Conservation (phyloP, 805 yeast species). For the Candida odintsovae region DNA sequence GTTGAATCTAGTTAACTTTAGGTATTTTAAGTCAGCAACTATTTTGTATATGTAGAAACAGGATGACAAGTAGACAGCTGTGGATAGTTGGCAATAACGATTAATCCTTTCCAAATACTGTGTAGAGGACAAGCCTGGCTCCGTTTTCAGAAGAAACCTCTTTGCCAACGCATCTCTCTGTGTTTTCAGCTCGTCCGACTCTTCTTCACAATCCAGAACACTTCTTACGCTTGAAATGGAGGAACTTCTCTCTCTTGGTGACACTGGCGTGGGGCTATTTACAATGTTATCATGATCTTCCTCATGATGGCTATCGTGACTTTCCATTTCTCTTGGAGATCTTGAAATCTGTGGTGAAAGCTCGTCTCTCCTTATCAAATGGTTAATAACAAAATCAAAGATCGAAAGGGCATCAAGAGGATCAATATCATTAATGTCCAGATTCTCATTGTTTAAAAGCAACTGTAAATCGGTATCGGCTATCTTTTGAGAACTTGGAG, state of each 20-base stretch:
- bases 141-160: slow-evolving; percentile 18
- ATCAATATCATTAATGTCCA: slow-evolving; percentile 3
- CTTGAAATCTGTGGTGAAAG: not conserved
- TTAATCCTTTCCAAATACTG: slow-evolving; percentile 25
- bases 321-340: not conserved
- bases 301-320: not conserved
- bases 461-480: slow-evolving; percentile 9
- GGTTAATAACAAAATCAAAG: slow-evolving; percentile 4
- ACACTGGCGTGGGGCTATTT: slow-evolving; percentile 8
- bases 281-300: slow-evolving; percentile 1
- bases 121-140: slow-evolving; percentile 20
- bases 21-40: slow-evolving; percentile 7
- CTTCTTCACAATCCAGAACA: not conserved
- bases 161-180: slow-evolving; percentile 18
- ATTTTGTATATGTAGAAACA: slow-evolving; percentile 22
- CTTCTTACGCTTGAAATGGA: not conserved
- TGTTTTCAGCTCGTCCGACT: not conserved
- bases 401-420: slow-evolving; percentile 6
- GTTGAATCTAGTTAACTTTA: slow-evolving; percentile 32
- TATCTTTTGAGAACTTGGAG: slow-evolving; percentile 9
- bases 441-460: slow-evolving; percentile 1
- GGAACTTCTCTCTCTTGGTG: slow-evolving; percentile 14
- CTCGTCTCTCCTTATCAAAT: slow-evolving; percentile 1
- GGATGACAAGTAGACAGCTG: slow-evolving; percentile 25
- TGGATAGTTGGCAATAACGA: slow-evolving; percentile 23